phyloP scores from a whole-genome alignment of 352 stramenopile species.

The Phytophthora sp. region DNA sequence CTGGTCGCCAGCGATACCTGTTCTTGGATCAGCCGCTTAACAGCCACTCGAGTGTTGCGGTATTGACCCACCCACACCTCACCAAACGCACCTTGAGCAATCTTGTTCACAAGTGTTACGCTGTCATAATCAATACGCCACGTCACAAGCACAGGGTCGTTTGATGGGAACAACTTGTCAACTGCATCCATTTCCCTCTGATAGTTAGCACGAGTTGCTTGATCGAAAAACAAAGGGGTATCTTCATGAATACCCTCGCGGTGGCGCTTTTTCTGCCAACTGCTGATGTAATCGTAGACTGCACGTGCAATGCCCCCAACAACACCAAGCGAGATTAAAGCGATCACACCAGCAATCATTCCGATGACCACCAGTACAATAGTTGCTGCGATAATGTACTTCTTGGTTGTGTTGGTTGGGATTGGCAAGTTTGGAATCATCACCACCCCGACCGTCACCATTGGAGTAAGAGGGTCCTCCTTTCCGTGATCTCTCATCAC shows the following conservation, averaged over 20 bases:
- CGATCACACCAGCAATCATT: conserved; percentile 32
- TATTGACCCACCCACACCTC: conserved; percentile 81
- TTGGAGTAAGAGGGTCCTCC: conserved; percentile 24
- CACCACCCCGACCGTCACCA: conserved; percentile 46
- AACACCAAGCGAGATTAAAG: conserved; percentile 43
- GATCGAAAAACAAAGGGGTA: conserved; percentile 79
- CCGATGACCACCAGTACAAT: conserved; percentile 46
- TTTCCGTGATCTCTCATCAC: conserved; percentile 34
- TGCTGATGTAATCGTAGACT: conserved; percentile 52
- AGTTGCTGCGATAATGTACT: conserved; percentile 54
- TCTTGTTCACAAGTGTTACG: conserved; percentile 64
- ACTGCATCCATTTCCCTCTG: conserved; percentile 62
- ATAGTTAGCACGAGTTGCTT: conserved; percentile 61
- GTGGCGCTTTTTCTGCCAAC: conserved; percentile 40
- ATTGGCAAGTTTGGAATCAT: conserved; percentile 38
- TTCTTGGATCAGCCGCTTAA: conserved; percentile 63
- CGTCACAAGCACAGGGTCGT: conserved; percentile 73
- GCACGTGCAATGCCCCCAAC: conserved; percentile 43
- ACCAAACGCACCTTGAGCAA: conserved; percentile 73
- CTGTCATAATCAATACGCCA: conserved; percentile 76
- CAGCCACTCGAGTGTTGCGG: conserved; percentile 56
- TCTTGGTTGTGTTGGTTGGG: conserved; percentile 42
- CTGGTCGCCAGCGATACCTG: conserved; percentile 54
- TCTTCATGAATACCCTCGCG: conserved; percentile 69
- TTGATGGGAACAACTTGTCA: conserved; percentile 72